Percentiles rank a stretch among this genome's conserved stretches.
These are phyloP conservation scores for Vitis hybrid DNA, from an alignment of 177 flowering plant species.

Conservation along the genomic window DNA sequence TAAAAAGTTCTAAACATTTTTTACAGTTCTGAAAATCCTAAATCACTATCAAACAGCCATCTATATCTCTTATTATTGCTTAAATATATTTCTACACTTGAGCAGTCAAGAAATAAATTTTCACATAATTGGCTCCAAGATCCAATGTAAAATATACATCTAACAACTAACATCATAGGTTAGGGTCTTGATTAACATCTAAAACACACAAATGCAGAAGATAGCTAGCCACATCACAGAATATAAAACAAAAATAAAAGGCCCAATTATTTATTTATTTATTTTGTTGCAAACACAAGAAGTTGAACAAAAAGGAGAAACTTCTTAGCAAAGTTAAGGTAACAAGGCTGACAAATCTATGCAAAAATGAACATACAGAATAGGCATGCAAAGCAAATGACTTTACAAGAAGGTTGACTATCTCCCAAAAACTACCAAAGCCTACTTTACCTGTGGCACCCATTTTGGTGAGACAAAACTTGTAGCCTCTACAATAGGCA, in stretches of 20 bases:
- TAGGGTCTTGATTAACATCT: not conserved
- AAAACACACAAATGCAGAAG: not conserved
- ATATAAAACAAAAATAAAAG: not conserved
- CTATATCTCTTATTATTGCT: no score
- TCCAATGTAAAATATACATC: no score
- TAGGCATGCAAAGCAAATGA: not conserved
- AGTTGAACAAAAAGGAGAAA: not conserved
- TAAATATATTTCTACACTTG: not conserved
- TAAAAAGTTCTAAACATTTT: not conserved
- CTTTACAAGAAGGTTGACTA: not conserved
- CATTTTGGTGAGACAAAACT: slow-evolving; percentile 60
- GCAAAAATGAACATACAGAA: not conserved
- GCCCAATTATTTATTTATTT: not conserved
- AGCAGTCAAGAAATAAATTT: no score
- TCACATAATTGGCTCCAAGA: no score
- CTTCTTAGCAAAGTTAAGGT: not conserved
- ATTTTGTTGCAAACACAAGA: not conserved
- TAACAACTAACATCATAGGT: not conserved
- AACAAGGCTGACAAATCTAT: not conserved
- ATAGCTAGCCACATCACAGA: not conserved
- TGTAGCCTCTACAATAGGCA: slow-evolving; percentile 47
- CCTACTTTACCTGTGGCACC: slow-evolving; percentile 46
- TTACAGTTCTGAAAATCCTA: not conserved
- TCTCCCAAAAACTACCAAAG: not conserved
- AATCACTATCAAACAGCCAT: no score